phyloP scores from a whole-genome alignment of 805 yeast genomes.

The Blastobotrys peoriensis region DNA sequence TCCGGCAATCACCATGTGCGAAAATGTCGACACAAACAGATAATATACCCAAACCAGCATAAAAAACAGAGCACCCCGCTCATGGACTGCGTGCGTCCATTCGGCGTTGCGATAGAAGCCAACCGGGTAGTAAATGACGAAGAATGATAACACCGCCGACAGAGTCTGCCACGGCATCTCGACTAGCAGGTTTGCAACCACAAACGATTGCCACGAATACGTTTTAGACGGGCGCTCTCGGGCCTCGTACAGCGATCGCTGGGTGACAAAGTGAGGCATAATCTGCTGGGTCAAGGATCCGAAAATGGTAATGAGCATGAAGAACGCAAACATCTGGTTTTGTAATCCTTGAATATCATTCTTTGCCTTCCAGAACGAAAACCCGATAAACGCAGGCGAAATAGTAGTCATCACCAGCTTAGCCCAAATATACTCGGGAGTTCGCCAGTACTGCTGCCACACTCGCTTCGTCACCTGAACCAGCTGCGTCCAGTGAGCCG shows the following conservation, averaged over 20 bases:
- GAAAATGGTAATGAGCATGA: conserved; percentile 57
- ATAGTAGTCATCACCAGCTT: conserved; percentile 47
- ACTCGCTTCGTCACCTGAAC: conserved; percentile 46
- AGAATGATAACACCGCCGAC: conserved; percentile 57
- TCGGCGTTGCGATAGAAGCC: conserved; percentile 58
- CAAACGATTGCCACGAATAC: conserved; percentile 59
- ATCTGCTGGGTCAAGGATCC: conserved; percentile 55
- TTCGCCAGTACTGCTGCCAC: conserved; percentile 58
- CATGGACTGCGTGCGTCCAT: conserved; percentile 37
- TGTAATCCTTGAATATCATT: conserved; percentile 65
- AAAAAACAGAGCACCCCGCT: conserved; percentile 38
- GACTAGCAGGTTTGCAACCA: conserved; percentile 56
- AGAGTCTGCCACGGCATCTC: conserved; percentile 62
- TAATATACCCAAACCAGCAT: conserved; percentile 39
- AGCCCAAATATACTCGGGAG: conserved; percentile 53
- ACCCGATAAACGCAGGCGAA: conserved; percentile 59
- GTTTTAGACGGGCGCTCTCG: conserved; percentile 71
- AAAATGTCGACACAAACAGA: conserved; percentile 35
- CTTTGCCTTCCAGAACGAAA: conserved; percentile 61
- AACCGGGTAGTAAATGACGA: conserved; percentile 64
- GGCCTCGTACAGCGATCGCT: conserved; percentile 61
- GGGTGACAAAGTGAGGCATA: conserved; percentile 53
- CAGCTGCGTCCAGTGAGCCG: conserved; percentile 38
- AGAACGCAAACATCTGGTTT: conserved; percentile 73
- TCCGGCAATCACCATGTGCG: conserved; percentile 43